Base-by-base conservation (phyloP, 495 filamentous ascomycete species). In the Amniculicola lignicola region DNA sequence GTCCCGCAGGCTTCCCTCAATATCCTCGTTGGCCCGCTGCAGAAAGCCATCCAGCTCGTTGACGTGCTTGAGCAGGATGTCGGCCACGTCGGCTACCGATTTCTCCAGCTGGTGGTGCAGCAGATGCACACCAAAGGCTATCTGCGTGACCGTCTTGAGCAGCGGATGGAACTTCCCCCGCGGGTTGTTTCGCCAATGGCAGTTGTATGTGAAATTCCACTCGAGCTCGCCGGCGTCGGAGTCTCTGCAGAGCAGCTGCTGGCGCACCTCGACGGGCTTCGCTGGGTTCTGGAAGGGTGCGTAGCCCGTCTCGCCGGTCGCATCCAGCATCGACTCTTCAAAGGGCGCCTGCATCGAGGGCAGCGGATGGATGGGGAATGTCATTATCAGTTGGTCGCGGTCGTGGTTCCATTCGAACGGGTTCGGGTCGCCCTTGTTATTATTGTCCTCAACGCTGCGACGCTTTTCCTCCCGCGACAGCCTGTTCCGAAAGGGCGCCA, bases 1-100 rank as follows among this genome's bases (percentile, higher is more conserved):
- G 27, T 92, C 88, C 39, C 79, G 69, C 49, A 83, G 83, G 4
- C 90, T 89, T n/a, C 90, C 72, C 23, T 86, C 79, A 44, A 97
- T 87, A 68, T 96, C 92, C 52, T 93, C 89, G 10, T 86, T 79
- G 0, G 89, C 90, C 28, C 82, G 80, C 62, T 93, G 87, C 11
- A 96, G 71, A 68, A 96, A 96, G 52, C 84, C 82, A 68, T 98
- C 93, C 29, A 97, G 77, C 67, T 96, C 94, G 66, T 95, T 84
- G 39, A 98, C 91, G 70, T 98, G 93, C 16, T 77, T 82, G 67
- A 96, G 89, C 39, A 98, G 80, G 41, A 97, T 97, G 39, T 80
- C 83, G 60, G 96, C 82, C 14, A 96, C 92, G 56, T 90, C 83
- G 15, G 81, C 77, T 35, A 96, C 86, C 52, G 88, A 91, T 70